These are phyloP conservation scores for Macrolepiota albuminosa DNA, from an alignment of 768 basidiomycete genomes.

Conservation along the genomic window DNA sequence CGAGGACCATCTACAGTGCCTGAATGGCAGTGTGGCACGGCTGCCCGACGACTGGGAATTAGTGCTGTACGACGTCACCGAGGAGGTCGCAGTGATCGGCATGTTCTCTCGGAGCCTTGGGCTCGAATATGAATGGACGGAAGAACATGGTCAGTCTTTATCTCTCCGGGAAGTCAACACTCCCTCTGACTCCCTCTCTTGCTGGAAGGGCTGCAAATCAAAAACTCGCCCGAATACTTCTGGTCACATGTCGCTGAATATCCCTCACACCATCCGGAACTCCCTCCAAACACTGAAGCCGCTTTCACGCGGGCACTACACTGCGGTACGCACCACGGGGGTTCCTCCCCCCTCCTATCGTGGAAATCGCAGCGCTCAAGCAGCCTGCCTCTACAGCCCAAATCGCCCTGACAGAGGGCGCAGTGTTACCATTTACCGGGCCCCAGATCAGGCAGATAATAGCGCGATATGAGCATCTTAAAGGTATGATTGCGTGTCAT, in stretches of 20 bases:
- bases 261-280: conserved; percentile 33
- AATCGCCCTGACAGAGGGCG: conserved; percentile 23
- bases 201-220: conserved; percentile 22
- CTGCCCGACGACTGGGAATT: conserved; percentile 37
- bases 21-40: conserved; percentile 23
- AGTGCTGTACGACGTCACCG: conserved; percentile 33
- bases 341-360: neutral
- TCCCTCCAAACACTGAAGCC: conserved; percentile 4
- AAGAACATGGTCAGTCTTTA: conserved; percentile 24
- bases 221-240: conserved; percentile 26
- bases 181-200: neutral
- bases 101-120: conserved; percentile 32
- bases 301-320: neutral
- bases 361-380: conserved; percentile 5
- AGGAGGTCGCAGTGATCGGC: conserved; percentile 28
- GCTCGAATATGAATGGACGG: conserved; percentile 31
- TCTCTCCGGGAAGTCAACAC: neutral
- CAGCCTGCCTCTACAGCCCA: conserved; percentile 20
- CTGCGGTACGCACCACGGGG: neutral
- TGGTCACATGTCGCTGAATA: conserved; percentile 41
- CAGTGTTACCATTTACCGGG: conserved; percentile 31
- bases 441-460: conserved; percentile 34
- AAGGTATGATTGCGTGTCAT: conserved; percentile 20
- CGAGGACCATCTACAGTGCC: conserved; percentile 30
- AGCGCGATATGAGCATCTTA: conserved; percentile 30